Evolutionary conservation across 768 basidiomycete species (phyloP).

Genomic region (Thelephora aurantiotincta): DNA sequence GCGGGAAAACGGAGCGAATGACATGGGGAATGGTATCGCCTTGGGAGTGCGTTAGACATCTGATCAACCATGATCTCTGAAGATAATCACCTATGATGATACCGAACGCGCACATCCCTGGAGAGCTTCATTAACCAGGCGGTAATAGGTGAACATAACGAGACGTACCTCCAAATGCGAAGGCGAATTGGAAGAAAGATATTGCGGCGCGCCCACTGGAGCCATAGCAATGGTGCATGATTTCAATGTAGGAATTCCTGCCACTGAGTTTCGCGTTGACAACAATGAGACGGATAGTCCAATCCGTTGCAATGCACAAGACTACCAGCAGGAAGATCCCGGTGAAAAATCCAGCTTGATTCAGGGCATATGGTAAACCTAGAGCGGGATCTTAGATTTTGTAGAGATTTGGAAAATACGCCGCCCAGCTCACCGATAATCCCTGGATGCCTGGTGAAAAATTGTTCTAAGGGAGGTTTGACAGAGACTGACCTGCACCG

Average conservation of each 20-base stretch:
- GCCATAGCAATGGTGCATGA: constrained; percentile 92
- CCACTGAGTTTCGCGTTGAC: constrained; percentile 94
- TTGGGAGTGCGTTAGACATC: constrained; percentile 10
- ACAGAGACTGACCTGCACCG: constrained; percentile 56
- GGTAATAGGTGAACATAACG: background rate
- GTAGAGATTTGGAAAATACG: background rate
- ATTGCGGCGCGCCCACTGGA: constrained; percentile 83
- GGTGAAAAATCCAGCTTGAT: constrained; percentile 86
- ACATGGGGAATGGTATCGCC: constrained; percentile 97
- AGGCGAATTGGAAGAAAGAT: constrained; percentile 94
- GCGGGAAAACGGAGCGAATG: constrained; percentile 75
- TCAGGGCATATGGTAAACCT: constrained; percentile 90
- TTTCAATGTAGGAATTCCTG: constrained; percentile 80
- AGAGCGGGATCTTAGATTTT: background rate
- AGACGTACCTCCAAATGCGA: constrained; percentile 83
- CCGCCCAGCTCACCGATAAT: constrained; percentile 45
- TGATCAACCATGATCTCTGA: background rate
- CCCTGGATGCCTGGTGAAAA: constrained; percentile 23
- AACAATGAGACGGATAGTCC: constrained; percentile 96
- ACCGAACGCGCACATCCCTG: constrained; percentile 96
- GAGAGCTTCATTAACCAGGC: background rate
- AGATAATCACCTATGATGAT: constrained; percentile 63
- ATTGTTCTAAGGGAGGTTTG: constrained; percentile 1
- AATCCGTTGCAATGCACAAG: constrained; percentile 80
- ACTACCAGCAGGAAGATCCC: constrained; percentile 73